Base-by-base conservation (phyloP, 805 yeast genomes). In the Yamadazyma paraphyllophila region DNA sequence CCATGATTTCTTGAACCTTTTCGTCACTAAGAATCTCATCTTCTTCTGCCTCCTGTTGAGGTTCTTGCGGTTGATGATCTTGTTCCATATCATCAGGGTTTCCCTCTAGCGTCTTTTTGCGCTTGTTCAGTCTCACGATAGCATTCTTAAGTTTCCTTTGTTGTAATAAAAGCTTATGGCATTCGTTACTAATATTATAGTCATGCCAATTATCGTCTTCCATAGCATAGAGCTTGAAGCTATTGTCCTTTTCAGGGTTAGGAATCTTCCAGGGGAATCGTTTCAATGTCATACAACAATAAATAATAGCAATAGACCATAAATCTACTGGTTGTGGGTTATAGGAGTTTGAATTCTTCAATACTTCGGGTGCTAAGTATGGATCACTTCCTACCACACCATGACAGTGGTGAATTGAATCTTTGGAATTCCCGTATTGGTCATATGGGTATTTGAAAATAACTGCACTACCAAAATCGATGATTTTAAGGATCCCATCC, bases 251-350 rank as follows among this genome's bases (percentile, higher is more conserved):
- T 42, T 61, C 69, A 40, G 82, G 65, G 58, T 88, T 85, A 7
- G 97, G 97, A 7, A 88, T 88, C 61, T 88, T 89, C 97, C 97
- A 90, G 7, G 97, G 97, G 67, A 90, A 90, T 67, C 89, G 86
- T 60, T 88, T 85, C 62, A 90, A 73, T 48, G 88, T 80, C 96
- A 90, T 89, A 70, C 97, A 90, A 54, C 96, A 88, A 65, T 86
- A 87, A 40, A 90, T 87, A 48, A 90, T 88, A 7, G 96, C 96
- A 29, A 82, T 82, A 6, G 96, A 87, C 97, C 97, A 90, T 38
- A 90, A 80, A 68, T 90, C 97, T 6, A 90, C 96, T 0, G 97
- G 96, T 52, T 96, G 77, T 12, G 97, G 96, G 61, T 88, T 95
- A 59, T 90, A 90, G 20, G 62, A 55, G 43, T 57, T 58, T 4